phyloP scores from a whole-genome alignment of 805 yeast genomes.

The Teunomyces panamensis region DNA sequence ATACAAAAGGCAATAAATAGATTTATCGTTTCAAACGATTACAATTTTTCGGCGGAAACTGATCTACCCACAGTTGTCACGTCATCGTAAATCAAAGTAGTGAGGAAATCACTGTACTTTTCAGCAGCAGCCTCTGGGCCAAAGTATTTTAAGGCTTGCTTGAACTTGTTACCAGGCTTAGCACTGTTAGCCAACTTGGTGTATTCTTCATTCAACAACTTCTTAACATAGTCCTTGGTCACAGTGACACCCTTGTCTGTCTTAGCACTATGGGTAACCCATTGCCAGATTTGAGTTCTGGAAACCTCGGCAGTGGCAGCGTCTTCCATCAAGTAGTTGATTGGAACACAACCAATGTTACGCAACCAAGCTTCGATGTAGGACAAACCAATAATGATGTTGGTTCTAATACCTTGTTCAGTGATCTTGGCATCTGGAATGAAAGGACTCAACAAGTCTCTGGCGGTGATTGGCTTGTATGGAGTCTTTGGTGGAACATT shows the following conservation, averaged over 20 bases:
- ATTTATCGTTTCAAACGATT: conserved; percentile 7
- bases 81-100: conserved; percentile 73
- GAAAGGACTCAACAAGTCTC: conserved; percentile 60
- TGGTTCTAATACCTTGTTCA: conserved; percentile 65
- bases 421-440: conserved; percentile 65
- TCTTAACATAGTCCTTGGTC: conserved; percentile 57
- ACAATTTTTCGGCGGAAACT: conserved; percentile 39
- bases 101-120: conserved; percentile 72
- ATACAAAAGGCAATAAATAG: conserved; percentile 1
- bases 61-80: conserved; percentile 54
- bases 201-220: conserved; percentile 61
- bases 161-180: conserved; percentile 62
- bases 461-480: conserved; percentile 55
- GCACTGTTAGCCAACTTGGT: conserved; percentile 47
- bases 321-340: conserved; percentile 83
- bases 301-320: conserved; percentile 90
- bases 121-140: conserved; percentile 71
- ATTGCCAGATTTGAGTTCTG: conserved; percentile 76
- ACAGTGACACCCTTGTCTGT: conserved; percentile 57
- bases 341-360: conserved; percentile 83
- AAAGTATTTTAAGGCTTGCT: conserved; percentile 66
- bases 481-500: conserved; percentile 47
- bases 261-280: conserved; percentile 71
- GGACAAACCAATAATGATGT: conserved; percentile 71
- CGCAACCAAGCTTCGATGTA: conserved; percentile 87